A percentile compares a stretch with the other conserved stretches of the same genome.
Conservation (phyloP, 2,329 filamentous ascomycete species). For the Rhinocladiella mackenziei region DNA sequence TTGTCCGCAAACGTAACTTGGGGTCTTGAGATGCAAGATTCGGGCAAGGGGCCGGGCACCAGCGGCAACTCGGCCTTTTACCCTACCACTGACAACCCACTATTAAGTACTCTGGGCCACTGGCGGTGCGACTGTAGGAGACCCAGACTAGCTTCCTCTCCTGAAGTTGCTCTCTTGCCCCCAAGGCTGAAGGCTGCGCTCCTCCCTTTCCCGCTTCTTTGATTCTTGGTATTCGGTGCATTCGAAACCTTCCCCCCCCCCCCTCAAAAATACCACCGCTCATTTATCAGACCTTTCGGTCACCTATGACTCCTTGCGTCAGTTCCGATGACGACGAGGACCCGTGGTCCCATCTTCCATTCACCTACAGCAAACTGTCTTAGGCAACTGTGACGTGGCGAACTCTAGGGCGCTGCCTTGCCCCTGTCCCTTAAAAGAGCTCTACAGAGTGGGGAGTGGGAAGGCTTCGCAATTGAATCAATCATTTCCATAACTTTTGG, state of each 20-base stretch:
- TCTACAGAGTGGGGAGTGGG: too few relatives aligned
- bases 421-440: background rate
- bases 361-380: too few relatives aligned
- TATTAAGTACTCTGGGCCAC: too few relatives aligned
- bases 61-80: constrained; percentile 6
- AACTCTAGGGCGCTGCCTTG: constrained; percentile 6
- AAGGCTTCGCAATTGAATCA: too few relatives aligned
- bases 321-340: too few relatives aligned
- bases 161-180: too few relatives aligned
- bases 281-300: too few relatives aligned
- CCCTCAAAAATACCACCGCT: background rate
- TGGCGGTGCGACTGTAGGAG: background rate
- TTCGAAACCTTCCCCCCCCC: too few relatives aligned
- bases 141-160: background rate
- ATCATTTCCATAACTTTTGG: too few relatives aligned
- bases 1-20: constrained; percentile 15
- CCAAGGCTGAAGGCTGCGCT: constrained; percentile 20
- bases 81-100: too few relatives aligned
- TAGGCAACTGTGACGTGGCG: constrained; percentile 15
- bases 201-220: background rate
- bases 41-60: constrained; percentile 13
- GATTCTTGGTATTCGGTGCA: too few relatives aligned
- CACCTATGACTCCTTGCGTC: too few relatives aligned
- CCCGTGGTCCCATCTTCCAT: background rate
- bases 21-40: constrained; percentile 8